A percentile compares a stretch with the other conserved stretches of the same genome.
Evolutionary conservation across 345 rosid species (phyloP).

Genomic region (Excoecaria agallocha): DNA sequence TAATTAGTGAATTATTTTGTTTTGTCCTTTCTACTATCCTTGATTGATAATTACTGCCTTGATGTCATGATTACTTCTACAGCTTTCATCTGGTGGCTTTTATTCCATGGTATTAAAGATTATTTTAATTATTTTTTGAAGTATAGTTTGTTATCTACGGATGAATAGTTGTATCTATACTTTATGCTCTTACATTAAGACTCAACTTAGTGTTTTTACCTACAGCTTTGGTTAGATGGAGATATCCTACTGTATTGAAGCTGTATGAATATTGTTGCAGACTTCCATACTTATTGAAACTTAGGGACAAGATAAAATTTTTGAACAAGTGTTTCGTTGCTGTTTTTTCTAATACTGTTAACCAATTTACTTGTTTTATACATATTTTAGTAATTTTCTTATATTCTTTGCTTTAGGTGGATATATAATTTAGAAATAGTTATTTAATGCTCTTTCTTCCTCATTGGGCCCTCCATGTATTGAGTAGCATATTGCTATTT

Average conservation of each 20-base stretch:
- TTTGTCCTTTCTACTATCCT: conserved; percentile 2
- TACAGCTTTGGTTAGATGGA: neutral
- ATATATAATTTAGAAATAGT: too few species aligned
- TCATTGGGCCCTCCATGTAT: neutral
- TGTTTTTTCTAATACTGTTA: neutral
- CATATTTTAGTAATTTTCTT: neutral
- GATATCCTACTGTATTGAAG: neutral
- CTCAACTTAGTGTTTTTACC: neutral
- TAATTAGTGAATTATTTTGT: neutral
- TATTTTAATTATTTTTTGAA: neutral
- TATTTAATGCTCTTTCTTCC: neutral
- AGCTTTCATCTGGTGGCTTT: neutral
- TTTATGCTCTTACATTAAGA: neutral
- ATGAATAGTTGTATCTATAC: neutral
- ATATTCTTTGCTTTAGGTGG: neutral
- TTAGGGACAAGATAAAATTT: neutral
- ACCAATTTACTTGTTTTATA: neutral
- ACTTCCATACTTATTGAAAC: neutral
- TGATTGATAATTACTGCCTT: neutral
- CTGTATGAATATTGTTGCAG: neutral
- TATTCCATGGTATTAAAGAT: neutral
- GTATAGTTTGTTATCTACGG: neutral
- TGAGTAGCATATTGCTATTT: neutral
- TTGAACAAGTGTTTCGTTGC: neutral
- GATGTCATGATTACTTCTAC: neutral